A percentile compares a stretch with the other conserved stretches of the same genome.
phyloP scores from a whole-genome alignment of 257 asterid genomes.

The Gentiana macrophylla region DNA sequence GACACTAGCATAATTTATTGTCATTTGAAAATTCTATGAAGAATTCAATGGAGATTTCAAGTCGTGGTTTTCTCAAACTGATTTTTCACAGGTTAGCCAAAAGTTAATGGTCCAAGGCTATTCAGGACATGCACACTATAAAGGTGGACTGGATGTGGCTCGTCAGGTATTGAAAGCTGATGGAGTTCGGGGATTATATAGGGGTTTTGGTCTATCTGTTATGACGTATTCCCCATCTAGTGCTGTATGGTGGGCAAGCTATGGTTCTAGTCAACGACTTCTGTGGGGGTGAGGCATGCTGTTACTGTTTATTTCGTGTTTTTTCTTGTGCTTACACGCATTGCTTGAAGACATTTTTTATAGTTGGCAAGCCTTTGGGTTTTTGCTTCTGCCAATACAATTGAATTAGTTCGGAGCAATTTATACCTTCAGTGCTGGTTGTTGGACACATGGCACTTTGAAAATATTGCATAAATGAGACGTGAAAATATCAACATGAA shows the following conservation, averaged over 20 bases:
- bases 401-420: too few species aligned
- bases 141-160: constrained; percentile 83
- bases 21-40: too few species aligned
- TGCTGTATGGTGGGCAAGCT: constrained; percentile 99
- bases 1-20: too few species aligned
- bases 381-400: too few species aligned
- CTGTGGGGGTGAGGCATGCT: constrained; percentile 62
- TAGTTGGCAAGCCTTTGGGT: too few species aligned
- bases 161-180: constrained; percentile 75
- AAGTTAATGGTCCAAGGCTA: constrained; percentile 86
- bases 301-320: constrained; percentile 5
- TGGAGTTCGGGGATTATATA: constrained; percentile 82
- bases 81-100: constrained; percentile 75
- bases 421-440: too few species aligned
- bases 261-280: constrained; percentile 95
- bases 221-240: constrained; percentile 91
- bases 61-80: constrained; percentile 12
- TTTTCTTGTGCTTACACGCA: neutral
- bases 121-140: constrained; percentile 67
- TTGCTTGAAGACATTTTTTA: neutral
- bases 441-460: too few species aligned
- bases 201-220: constrained; percentile 95
- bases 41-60: neutral
- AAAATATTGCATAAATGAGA: too few species aligned
- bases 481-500: too few species aligned